Conservation (phyloP, 805 yeast genomes). For the Saturnispora sanitii region DNA sequence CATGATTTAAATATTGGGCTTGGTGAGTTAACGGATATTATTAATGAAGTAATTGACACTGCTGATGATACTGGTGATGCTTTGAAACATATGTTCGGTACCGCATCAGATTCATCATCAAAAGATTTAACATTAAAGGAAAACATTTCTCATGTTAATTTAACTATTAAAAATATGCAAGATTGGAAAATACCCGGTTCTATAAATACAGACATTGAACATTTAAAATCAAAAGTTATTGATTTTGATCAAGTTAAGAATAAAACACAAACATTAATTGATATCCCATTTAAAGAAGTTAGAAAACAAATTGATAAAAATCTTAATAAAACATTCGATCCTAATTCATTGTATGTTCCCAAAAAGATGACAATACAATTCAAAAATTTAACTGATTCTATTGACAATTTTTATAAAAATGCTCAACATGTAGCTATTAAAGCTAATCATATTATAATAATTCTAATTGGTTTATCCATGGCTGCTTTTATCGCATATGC, state of each 20-base stretch:
- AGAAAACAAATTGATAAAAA: constrained; percentile 28
- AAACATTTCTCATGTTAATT: constrained; percentile 38
- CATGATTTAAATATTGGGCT: constrained; percentile 59
- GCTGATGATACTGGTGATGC: constrained; percentile 31
- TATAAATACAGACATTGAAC: constrained; percentile 47
- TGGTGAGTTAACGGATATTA: constrained; percentile 43
- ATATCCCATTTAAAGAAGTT: constrained; percentile 49
- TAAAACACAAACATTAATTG: constrained; percentile 43
- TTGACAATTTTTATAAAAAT: constrained; percentile 31
- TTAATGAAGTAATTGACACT: constrained; percentile 46
- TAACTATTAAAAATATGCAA: constrained; percentile 46
- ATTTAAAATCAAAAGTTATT: constrained; percentile 46
- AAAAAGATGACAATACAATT: constrained; percentile 24
- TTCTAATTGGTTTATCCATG: constrained; percentile 32
- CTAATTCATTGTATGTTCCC: constrained; percentile 33
- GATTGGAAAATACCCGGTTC: constrained; percentile 56
- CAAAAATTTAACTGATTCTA: constrained; percentile 33
- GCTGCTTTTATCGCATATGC: constrained; percentile 32
- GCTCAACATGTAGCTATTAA: constrained; percentile 26
- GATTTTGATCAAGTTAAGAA: constrained; percentile 56
- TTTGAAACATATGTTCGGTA: constrained; percentile 45
- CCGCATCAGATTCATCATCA: constrained; percentile 28
- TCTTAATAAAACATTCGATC: constrained; percentile 16
- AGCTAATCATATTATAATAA: constrained; percentile 31
- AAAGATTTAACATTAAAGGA: constrained; percentile 22